phyloP scores from a whole-genome alignment of 1,284 basidiomycete genomes.

The Salmacisia buchloeana region DNA sequence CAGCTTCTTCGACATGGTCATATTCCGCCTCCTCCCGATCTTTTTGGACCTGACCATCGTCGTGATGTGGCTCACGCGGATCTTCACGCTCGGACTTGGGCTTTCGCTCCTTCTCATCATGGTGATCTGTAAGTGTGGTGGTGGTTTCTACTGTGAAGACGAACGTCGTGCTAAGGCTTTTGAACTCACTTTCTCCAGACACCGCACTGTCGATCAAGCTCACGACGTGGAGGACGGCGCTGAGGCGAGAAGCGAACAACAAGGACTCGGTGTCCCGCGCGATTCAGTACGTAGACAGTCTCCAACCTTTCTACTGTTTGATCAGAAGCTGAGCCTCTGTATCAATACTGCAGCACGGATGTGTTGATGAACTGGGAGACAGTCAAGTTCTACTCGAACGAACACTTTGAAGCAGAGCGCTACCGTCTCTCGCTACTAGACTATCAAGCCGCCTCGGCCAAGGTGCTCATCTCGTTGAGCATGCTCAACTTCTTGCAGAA shows the following conservation, averaged over 20 bases:
- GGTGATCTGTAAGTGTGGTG: slow-evolving; percentile 57
- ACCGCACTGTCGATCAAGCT: slow-evolving; percentile 62
- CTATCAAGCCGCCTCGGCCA: slow-evolving; percentile 70
- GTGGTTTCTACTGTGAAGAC: slow-evolving; percentile 23
- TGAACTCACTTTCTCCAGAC: slow-evolving; percentile 59
- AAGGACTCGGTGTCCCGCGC: slow-evolving; percentile 38
- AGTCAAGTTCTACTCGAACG: slow-evolving; percentile 72
- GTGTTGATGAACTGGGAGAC: slow-evolving; percentile 48
- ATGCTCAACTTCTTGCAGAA: slow-evolving; percentile 46
- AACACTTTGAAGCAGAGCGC: slow-evolving; percentile 69
- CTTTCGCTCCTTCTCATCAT: slow-evolving; percentile 71
- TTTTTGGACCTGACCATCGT: slow-evolving; percentile 65
- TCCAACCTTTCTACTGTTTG: too few species aligned
- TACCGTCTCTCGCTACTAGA: slow-evolving; percentile 68
- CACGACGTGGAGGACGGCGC: slow-evolving; percentile 70
- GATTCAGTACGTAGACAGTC: slow-evolving; percentile 18
- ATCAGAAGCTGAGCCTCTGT: neutral
- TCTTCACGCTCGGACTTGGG: slow-evolving; percentile 63
- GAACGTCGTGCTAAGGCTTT: slow-evolving; percentile 15
- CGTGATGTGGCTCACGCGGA: slow-evolving; percentile 61
- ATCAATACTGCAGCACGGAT: slow-evolving; percentile 20
- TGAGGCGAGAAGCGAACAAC: slow-evolving; percentile 52
- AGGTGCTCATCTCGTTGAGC: slow-evolving; percentile 54
- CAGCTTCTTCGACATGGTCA: slow-evolving; percentile 53
- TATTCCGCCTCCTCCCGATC: slow-evolving; percentile 74